Evolutionary conservation across 306 rosid species (phyloP), one percentile per base, ranked within the genome.

Genomic region (Psophocarpus tetragonolobus): DNA sequence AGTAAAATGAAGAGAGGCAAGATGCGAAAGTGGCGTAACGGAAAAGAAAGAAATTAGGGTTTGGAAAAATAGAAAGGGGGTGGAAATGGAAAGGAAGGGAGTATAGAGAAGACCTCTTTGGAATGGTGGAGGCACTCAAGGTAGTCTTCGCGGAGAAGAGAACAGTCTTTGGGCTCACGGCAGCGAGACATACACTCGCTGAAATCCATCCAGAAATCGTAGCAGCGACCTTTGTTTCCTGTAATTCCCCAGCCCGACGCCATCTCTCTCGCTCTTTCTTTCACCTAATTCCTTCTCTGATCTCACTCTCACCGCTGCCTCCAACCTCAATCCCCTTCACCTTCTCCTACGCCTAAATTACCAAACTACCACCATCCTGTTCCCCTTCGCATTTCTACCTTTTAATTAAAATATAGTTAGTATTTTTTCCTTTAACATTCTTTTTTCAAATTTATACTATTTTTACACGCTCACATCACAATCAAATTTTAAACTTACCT

Each of bases 161-260:
- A 6, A 26, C 99, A 96, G 57, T 92, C 98, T 70, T 90, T 96
- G 63, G 99, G 99, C 73, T 96, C 96, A 33, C 97, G 92, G 84
- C 99, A 96, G 58, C 89, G 90, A 60, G 98, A 92, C 99, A 96
- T 96, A 39, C 99, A 92, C 63, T 96, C 98, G 82, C 98, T 92
- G 90, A 96, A 96, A 70, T 96, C 99, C 14, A 90, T 83, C 99
- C 99, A 96, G 92, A 96, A 96, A 84, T 96, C 98, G 85, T 96
- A 96, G 91, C 98, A 96, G 0, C 98, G 92, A 53, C 99, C 99
- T 80, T 96, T 96, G 97, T 92, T 91, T 1, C 98, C 96, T 0
- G 87, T 85, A 56, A 96, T 96, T 85, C 99, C 99, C 98, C 99
- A 96, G 4, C 99, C 99, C 2, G 99, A 96, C 53, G 98, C 98